phyloP scores from a whole-genome alignment of 2,329 filamentous ascomycete species.

The Ramularia collo-cygni region DNA sequence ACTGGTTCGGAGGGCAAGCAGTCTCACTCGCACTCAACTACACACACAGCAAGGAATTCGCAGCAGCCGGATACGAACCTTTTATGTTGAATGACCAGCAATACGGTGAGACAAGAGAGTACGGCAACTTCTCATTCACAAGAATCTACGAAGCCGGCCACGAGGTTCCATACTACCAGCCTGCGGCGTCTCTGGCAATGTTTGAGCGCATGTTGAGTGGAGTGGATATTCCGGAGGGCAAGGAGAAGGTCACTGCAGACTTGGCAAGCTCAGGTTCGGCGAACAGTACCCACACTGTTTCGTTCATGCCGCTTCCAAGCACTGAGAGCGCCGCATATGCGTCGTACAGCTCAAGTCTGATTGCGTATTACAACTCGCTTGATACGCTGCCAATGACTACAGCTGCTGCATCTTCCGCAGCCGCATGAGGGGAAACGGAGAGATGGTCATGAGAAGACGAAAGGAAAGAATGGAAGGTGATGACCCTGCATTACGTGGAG shows the following conservation, averaged over 20 bases:
- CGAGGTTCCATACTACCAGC: conserved; percentile 37
- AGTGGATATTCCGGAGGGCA: conserved; percentile 28
- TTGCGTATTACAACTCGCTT: no score
- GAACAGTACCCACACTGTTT: conserved; percentile 45
- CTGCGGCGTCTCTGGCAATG: conserved; percentile 27
- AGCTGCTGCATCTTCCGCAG: no score
- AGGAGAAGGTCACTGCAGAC: conserved; percentile 37
- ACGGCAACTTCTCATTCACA: conserved; percentile 25
- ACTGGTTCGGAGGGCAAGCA: conserved; percentile 36
- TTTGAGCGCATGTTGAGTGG: conserved; percentile 28
- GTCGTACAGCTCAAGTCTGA: no score
- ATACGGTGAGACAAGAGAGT: conserved; percentile 34
- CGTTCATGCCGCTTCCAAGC: no score
- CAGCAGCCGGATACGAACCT: conserved; percentile 22
- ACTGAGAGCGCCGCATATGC: no score
- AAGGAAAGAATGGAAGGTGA: no score
- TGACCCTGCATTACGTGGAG: no score
- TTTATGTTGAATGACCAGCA: conserved; percentile 29
- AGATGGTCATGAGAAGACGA: no score
- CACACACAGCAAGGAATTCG: conserved; percentile 28
- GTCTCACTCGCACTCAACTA: conserved; percentile 33
- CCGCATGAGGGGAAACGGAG: no score
- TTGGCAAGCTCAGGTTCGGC: conserved; percentile 54
- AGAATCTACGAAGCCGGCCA: conserved; percentile 35
- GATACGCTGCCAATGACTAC: no score